Percentiles rank a stretch among this genome's conserved stretches.
Evolutionary conservation across 2,329 filamentous ascomycete species (phyloP).

Genomic region (Dactylonectria estremocensis): DNA sequence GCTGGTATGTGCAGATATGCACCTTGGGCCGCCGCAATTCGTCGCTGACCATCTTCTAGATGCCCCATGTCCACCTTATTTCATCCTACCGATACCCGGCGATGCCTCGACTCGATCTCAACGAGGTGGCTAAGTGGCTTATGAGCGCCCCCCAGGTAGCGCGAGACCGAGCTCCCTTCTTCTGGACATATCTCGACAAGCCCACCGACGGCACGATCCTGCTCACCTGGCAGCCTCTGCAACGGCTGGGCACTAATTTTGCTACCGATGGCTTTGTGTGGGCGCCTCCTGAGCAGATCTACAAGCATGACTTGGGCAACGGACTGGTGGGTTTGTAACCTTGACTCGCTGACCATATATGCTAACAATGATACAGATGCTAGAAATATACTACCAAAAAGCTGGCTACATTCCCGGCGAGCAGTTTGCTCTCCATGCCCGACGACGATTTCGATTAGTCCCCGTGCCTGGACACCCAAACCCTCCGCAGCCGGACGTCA

Average conservation of each 20-base stretch:
- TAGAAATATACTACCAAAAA: constrained; percentile 91
- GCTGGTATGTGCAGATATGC: constrained; percentile 52
- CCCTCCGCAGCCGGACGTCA: constrained; percentile 81
- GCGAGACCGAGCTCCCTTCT: constrained; percentile 87
- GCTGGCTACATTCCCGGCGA: constrained; percentile 86
- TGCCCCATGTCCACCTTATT: constrained; percentile 91
- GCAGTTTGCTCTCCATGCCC: constrained; percentile 80
- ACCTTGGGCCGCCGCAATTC: constrained; percentile 12
- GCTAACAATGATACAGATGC: constrained; percentile 67
- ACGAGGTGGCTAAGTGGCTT: constrained; percentile 87
- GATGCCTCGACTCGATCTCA: constrained; percentile 78
- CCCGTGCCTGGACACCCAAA: constrained; percentile 80
- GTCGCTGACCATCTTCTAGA: constrained; percentile 62
- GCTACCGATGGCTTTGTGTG: constrained; percentile 95
- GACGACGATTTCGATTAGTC: constrained; percentile 88
- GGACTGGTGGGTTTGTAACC: constrained; percentile 64
- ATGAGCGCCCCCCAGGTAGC: constrained; percentile 88
- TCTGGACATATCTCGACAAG: constrained; percentile 91
- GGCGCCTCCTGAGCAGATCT: constrained; percentile 85
- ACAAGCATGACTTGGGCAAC: constrained; percentile 79
- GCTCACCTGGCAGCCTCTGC: constrained; percentile 89
- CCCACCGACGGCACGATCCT: constrained; percentile 87
- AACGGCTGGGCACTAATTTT: constrained; percentile 79
- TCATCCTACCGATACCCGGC: constrained; percentile 87
- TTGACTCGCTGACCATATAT: background rate